Conservation (phyloP, 768 basidiomycete species). For the Fibroporia radiculosa region DNA sequence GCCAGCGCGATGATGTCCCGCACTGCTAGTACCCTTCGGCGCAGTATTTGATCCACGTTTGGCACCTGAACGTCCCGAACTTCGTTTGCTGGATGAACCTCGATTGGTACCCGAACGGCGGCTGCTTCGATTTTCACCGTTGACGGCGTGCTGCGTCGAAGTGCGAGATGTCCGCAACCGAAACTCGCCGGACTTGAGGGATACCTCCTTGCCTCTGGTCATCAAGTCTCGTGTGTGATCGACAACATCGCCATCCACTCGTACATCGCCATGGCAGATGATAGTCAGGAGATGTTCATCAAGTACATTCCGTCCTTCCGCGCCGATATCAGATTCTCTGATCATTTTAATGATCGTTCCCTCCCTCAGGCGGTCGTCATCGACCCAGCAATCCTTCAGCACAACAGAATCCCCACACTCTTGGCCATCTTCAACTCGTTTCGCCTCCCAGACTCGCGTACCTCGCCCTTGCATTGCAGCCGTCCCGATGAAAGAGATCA, state of each 20-base stretch:
- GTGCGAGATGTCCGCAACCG: no score
- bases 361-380: constrained; percentile 5
- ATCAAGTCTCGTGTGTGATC: not conserved
- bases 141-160: no score
- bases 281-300: not conserved
- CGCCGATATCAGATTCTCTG: not conserved
- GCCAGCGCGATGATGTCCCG: not conserved
- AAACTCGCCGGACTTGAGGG: no score
- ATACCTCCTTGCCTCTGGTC: not conserved
- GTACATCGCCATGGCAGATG: not conserved
- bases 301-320: not conserved
- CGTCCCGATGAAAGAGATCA: constrained; percentile 3
- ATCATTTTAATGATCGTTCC: not conserved
- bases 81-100: not conserved
- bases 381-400: constrained; percentile 12
- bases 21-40: not conserved
- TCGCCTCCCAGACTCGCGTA: constrained; percentile 14
- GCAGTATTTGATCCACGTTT: not conserved
- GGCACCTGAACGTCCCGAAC: not conserved
- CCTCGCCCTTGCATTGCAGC: constrained; percentile 6
- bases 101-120: no score
- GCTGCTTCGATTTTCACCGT: no score
- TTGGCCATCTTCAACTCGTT: not conserved
- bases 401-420: not conserved
- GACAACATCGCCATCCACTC: not conserved